These are phyloP conservation scores for Yarrowia alimentaria DNA, from an alignment of 805 yeast species.

Conservation along the genomic window DNA sequence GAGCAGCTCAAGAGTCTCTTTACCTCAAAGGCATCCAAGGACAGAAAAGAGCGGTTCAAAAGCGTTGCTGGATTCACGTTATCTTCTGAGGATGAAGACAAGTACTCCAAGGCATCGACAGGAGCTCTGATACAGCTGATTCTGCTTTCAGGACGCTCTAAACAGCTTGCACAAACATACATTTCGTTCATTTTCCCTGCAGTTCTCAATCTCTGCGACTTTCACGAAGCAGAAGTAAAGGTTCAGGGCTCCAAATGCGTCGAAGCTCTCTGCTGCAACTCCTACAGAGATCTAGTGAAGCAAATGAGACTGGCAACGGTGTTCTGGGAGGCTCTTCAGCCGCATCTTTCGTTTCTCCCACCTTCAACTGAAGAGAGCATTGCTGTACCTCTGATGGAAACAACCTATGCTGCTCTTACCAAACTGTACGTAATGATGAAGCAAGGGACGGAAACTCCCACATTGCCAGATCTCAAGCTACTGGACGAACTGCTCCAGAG, in stretches of 20 bases:
- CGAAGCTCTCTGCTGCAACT: slow-evolving; percentile 28
- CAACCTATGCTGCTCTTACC: slow-evolving; percentile 2
- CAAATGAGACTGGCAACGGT: slow-evolving; percentile 36
- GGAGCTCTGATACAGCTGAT: slow-evolving; percentile 15
- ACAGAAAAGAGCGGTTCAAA: slow-evolving; percentile 10
- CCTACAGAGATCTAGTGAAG: slow-evolving; percentile 17
- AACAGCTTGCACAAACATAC: slow-evolving; percentile 27
- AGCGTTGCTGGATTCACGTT: slow-evolving; percentile 14
- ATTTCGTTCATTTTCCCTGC: slow-evolving; percentile 40
- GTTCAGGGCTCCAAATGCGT: slow-evolving; percentile 32
- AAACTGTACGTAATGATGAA: slow-evolving; percentile 6
- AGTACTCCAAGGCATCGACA: slow-evolving; percentile 9
- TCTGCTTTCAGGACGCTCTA: slow-evolving; percentile 9
- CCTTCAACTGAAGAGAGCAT: slow-evolving; percentile 32
- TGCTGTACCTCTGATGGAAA: slow-evolving; percentile 1
- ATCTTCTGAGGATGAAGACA: not conserved
- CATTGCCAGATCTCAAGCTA: not conserved
- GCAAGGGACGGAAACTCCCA: slow-evolving; percentile 3
- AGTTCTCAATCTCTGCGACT: slow-evolving; percentile 37
- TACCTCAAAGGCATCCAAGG: not conserved
- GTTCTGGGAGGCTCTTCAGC: slow-evolving; percentile 36
- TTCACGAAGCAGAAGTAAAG: slow-evolving; percentile 34
- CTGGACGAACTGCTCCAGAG: slow-evolving; percentile 12
- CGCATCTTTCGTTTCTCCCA: slow-evolving; percentile 38
- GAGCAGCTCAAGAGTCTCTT: slow-evolving; percentile 2